Conservation (phyloP, 345 rosid genomes). For the Citropsis articulata region DNA sequence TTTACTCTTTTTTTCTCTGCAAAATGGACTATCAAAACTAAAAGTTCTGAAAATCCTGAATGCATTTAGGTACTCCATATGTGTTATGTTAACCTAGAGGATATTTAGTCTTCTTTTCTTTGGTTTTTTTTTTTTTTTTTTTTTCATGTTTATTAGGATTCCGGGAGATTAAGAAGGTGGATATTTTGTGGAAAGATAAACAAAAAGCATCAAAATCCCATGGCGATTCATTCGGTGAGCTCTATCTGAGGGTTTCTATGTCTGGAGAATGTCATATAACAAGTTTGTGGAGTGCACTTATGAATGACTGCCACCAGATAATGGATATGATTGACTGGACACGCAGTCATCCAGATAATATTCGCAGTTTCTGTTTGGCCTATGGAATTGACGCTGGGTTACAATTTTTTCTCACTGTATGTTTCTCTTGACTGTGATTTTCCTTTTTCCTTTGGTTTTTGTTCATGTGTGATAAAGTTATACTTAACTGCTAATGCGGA, state of each 20-base stretch:
- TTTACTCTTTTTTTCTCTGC: background rate
- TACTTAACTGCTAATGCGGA: background rate
- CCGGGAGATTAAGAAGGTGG: conserved; percentile 70
- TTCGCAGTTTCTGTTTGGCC: conserved; percentile 62
- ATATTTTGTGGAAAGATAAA: conserved; percentile 69
- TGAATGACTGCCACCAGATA: conserved; percentile 60
- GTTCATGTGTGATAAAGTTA: background rate
- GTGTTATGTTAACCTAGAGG: background rate
- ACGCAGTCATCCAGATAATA: conserved; percentile 86
- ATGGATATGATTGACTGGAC: conserved; percentile 83
- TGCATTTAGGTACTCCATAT: conserved; percentile 2
- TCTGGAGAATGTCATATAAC: conserved; percentile 39
- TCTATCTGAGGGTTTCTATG: conserved; percentile 68
- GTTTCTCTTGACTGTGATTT: conserved; percentile 17
- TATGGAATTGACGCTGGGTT: conserved; percentile 78
- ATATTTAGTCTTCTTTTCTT: conserved; percentile 2
- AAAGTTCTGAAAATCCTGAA: background rate
- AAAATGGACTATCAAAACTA: background rate
- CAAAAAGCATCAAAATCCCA: conserved; percentile 34
- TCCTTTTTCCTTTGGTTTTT: background rate
- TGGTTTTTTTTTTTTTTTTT: conserved; percentile 4
- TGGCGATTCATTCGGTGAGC: conserved; percentile 50
- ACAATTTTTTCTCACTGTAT: conserved; percentile 64
- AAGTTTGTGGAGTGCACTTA: conserved; percentile 58
- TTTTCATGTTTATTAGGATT: conserved; percentile 47